Base-by-base conservation (phyloP, 73 alveolate genomes). In the Effrenium voratum region DNA sequence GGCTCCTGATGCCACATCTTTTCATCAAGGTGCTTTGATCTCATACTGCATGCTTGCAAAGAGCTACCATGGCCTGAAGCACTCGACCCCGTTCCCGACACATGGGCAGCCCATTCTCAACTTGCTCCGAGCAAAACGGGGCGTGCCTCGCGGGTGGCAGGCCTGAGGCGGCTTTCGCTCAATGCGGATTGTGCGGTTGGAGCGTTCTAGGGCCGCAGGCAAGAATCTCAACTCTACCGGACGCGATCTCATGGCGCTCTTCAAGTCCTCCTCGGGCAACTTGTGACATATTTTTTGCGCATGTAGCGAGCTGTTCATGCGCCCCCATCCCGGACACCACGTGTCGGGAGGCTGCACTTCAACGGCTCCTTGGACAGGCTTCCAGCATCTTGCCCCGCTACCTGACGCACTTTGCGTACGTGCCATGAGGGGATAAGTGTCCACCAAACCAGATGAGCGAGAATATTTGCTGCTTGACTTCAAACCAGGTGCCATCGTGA, bases 171-270 rank as follows among this genome's bases (percentile, higher is more conserved):
- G n/a, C n/a, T n/a, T n/a, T n/a, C n/a, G n/a, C n/a, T n/a, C n/a
- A n/a, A n/a, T n/a, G n/a, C n/a, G n/a, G n/a, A n/a, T n/a, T n/a
- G n/a, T n/a, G n/a, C n/a, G n/a, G n/a, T n/a, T n/a, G n/a, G n/a
- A n/a, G n/a, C 79, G 40, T 0, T 66, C 79, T 66, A 30, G 10
- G 90, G 68, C 66, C 0, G 22, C 60, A 41, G 60, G 34, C 92
- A 32, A 50, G 92, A 82, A 82, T 22, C 52, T 82, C 92, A 82
- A 34, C 75, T 82, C 92, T 73, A 82, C 34, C 30, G 93, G 93
- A 32, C 93, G 77, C 43, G 80, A 84, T 43, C 55, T 84, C 93
- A 84, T 84, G 52, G 93, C 93, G 28, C 77, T 57, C 44, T 80
- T 79, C n/a, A 84, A 84, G 52, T 36, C 80, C 5, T 84, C 93